Conservation (phyloP, 192 early-diverging fungal genomes). For the Rhizophagus clarus region DNA sequence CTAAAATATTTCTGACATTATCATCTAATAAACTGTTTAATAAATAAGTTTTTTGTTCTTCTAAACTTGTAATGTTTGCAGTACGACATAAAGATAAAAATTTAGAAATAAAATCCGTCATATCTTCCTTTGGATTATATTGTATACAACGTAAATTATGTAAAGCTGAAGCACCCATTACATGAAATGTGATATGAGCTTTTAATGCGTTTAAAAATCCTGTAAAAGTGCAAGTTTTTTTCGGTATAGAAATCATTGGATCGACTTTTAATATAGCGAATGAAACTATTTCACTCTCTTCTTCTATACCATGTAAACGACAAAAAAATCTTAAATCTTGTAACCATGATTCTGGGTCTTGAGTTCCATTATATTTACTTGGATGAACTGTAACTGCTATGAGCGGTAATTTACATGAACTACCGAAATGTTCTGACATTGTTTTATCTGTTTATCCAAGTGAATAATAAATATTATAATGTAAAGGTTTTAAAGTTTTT, state of each 20-base stretch:
- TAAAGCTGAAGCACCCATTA: not conserved
- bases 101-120: slow-evolving; percentile 15
- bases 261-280: slow-evolving; percentile 8
- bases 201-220: slow-evolving; percentile 18
- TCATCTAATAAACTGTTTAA: slow-evolving; percentile 14
- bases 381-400: slow-evolving; percentile 4
- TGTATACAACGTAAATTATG: slow-evolving; percentile 10
- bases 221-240: slow-evolving; percentile 7
- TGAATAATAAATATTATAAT: too few relatives aligned
- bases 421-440: not conserved
- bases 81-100: slow-evolving; percentile 12
- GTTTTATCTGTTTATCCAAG: too few relatives aligned
- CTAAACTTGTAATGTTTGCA: not conserved
- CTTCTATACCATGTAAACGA: slow-evolving; percentile 18
- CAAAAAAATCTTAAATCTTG: slow-evolving; percentile 17
- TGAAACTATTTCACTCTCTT: slow-evolving; percentile 17
- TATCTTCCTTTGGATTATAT: slow-evolving; percentile 8
- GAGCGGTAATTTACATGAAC: not conserved
- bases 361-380: slow-evolving; percentile 17
- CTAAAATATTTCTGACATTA: slow-evolving; percentile 10
- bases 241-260: slow-evolving; percentile 1
- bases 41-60: slow-evolving; percentile 19
- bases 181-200: not conserved
- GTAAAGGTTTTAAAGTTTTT: too few relatives aligned
- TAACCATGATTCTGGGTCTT: slow-evolving; percentile 21